Percentiles rank a stretch among this genome's conserved stretches.
phyloP scores from a whole-genome alignment of 2,329 filamentous ascomycete species.

The Sporothrix euskadiensis region DNA sequence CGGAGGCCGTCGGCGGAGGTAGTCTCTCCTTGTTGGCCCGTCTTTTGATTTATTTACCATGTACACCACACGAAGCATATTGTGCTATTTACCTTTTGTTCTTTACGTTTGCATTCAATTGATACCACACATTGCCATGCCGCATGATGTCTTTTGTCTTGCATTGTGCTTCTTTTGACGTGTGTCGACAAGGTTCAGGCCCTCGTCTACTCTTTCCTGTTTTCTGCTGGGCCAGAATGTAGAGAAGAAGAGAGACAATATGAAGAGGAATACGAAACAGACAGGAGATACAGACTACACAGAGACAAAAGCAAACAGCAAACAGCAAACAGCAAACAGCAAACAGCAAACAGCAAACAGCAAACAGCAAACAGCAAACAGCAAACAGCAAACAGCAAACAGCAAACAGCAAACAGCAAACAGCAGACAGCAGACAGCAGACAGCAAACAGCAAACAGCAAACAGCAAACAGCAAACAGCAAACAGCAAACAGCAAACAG shows the following conservation, averaged over 20 bases:
- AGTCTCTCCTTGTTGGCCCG: background rate
- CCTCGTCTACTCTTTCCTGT: constrained; percentile 14
- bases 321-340: background rate
- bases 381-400: background rate
- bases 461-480: background rate
- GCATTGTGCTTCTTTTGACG: background rate
- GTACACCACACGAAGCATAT: background rate
- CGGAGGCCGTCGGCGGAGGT: constrained; percentile 1
- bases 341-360: background rate
- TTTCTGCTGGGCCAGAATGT: background rate
- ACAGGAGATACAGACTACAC: background rate
- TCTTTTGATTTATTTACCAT: background rate
- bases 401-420: background rate
- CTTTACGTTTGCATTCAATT: background rate
- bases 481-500: background rate
- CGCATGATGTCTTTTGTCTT: background rate
- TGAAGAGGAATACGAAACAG: background rate
- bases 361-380: background rate
- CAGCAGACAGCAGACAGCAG: background rate
- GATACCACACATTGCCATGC: constrained; percentile 14
- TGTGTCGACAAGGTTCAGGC: background rate
- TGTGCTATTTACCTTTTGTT: background rate
- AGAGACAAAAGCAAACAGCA: background rate
- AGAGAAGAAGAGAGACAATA: background rate
- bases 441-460: background rate